These are phyloP conservation scores for Daldinia decipiens DNA, from an alignment of 495 filamentous ascomycete species.

Conservation along the genomic window DNA sequence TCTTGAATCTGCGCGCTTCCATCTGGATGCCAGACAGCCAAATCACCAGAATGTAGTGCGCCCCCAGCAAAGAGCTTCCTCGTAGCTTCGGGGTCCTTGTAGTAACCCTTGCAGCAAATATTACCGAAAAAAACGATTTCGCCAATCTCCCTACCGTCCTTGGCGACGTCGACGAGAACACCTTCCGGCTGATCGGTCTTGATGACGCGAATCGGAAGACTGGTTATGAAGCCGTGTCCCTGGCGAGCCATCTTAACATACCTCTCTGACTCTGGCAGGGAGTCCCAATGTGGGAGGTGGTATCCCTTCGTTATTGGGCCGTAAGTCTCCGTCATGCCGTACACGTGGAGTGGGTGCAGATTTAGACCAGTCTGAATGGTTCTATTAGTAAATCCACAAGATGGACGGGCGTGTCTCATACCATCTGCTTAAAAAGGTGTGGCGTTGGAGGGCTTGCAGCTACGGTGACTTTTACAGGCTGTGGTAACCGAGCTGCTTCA, in stretches of 20 bases:
- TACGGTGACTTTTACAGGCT: slow-evolving; percentile 87
- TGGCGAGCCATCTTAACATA: slow-evolving; percentile 91
- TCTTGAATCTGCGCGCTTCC: slow-evolving; percentile 92
- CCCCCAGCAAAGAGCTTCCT: slow-evolving; percentile 88
- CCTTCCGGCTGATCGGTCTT: slow-evolving; percentile 76
- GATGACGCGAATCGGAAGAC: slow-evolving; percentile 82
- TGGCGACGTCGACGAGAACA: slow-evolving; percentile 76
- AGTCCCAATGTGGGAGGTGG: slow-evolving; percentile 82
- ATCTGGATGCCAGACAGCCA: slow-evolving; percentile 92
- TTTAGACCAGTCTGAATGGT: slow-evolving; percentile 67
- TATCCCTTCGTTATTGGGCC: slow-evolving; percentile 97
- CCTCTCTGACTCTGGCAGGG: slow-evolving; percentile 73
- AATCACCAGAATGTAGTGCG: slow-evolving; percentile 85
- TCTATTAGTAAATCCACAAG: background rate
- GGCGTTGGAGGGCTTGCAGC: slow-evolving; percentile 90
- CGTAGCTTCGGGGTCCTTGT: slow-evolving; percentile 89
- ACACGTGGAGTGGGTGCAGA: slow-evolving; percentile 91
- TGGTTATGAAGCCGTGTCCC: slow-evolving; percentile 88
- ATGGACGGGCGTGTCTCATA: slow-evolving; percentile 27
- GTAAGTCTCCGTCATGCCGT: slow-evolving; percentile 95
- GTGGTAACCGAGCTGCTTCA: slow-evolving; percentile 73
- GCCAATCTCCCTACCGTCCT: slow-evolving; percentile 88
- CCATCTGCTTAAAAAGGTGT: slow-evolving; percentile 93
- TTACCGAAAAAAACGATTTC: slow-evolving; percentile 93
- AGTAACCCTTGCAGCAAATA: slow-evolving; percentile 91